Percentiles rank a stretch among this genome's conserved stretches.
Evolutionary conservation across 129 eudicot genomes (phyloP).

Genomic region (Tagetes erecta): DNA sequence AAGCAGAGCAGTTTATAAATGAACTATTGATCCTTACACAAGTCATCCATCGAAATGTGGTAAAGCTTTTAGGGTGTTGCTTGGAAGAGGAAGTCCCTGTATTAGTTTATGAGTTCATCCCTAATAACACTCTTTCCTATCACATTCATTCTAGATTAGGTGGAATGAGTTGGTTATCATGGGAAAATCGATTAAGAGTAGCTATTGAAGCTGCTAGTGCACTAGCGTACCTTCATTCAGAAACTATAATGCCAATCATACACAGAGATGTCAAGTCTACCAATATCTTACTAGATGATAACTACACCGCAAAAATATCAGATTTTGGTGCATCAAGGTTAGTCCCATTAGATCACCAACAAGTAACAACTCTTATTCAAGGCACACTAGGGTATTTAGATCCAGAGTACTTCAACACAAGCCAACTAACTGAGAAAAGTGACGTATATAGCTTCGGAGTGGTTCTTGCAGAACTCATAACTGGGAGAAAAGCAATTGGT

Average conservation of each 20-base stretch:
- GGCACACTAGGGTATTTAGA: slow-evolving; percentile 12
- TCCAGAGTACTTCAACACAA: slow-evolving; percentile 11
- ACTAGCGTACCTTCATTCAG: slow-evolving; percentile 11
- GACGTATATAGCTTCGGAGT: slow-evolving; percentile 9
- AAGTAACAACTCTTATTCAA: slow-evolving; percentile 14
- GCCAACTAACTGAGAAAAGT: slow-evolving; percentile 18
- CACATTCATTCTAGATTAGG: slow-evolving; percentile 13
- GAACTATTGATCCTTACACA: slow-evolving; percentile 8
- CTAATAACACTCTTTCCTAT: slow-evolving; percentile 1
- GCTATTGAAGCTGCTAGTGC: slow-evolving; percentile 2
- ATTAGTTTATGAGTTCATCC: slow-evolving; percentile 4
- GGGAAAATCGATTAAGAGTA: slow-evolving; percentile 3
- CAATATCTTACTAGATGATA: slow-evolving; percentile 8
- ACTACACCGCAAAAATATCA: slow-evolving; percentile 2
- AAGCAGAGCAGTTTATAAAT: slow-evolving; percentile 9
- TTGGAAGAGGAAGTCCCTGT: slow-evolving; percentile 11
- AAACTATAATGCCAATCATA: slow-evolving; percentile 3
- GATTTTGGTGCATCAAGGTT: slow-evolving; percentile 15
- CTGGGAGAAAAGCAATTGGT: slow-evolving; percentile 1
- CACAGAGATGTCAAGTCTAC: slow-evolving; percentile 11
- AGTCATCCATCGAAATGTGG: slow-evolving; percentile 10
- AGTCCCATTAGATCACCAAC: neutral
- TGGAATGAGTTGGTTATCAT: slow-evolving; percentile 17
- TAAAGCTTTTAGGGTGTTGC: slow-evolving; percentile 12
- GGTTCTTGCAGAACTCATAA: slow-evolving; percentile 9